Conservation (phyloP, 495 filamentous ascomycete genomes). For the Lichina pygmaea region DNA sequence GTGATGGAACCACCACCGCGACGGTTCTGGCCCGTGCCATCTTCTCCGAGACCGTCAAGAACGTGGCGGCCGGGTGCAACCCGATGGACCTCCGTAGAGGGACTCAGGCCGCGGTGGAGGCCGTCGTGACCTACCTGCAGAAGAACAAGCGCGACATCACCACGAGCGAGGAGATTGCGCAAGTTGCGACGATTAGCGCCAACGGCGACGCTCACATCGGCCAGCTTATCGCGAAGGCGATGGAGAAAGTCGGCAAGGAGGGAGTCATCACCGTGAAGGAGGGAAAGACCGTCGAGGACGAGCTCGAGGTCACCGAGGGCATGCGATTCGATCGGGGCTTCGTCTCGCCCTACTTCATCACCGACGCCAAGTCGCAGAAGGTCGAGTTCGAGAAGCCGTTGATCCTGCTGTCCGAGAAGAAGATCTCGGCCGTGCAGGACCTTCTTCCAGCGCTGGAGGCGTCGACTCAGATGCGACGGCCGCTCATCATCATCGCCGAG, state of each 20-base stretch:
- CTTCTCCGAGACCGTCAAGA: slow-evolving; percentile 99
- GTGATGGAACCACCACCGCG: slow-evolving; percentile 94
- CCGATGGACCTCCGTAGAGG: slow-evolving; percentile 95
- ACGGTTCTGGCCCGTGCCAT: slow-evolving; percentile 94
- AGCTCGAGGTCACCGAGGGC: slow-evolving; percentile 95
- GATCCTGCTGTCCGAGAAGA: slow-evolving; percentile 96
- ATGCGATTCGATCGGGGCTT: slow-evolving; percentile 98
- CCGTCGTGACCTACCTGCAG: slow-evolving; percentile 80
- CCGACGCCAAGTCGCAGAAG: slow-evolving; percentile 92
- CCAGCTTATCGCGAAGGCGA: slow-evolving; percentile 82
- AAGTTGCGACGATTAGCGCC: slow-evolving; percentile 92
- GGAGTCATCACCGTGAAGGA: slow-evolving; percentile 99
- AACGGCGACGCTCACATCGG: slow-evolving; percentile 95
- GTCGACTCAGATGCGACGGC: slow-evolving; percentile 82
- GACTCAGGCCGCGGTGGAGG: slow-evolving; percentile 86
- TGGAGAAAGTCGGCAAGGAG: slow-evolving; percentile 99
- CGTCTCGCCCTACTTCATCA: slow-evolving; percentile 99
- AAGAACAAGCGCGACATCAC: slow-evolving; percentile 91
- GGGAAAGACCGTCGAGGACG: slow-evolving; percentile 93
- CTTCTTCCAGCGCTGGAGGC: slow-evolving; percentile 94
- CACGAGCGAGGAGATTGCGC: slow-evolving; percentile 86
- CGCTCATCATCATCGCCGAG: slow-evolving; percentile 94
- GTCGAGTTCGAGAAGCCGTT: slow-evolving; percentile 99
- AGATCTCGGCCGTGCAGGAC: slow-evolving; percentile 95
- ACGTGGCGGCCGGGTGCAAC: slow-evolving; percentile 97